These are phyloP conservation scores for Lithospermum erythrorhizon DNA, from an alignment of 257 asterid species.

Conservation along the genomic window DNA sequence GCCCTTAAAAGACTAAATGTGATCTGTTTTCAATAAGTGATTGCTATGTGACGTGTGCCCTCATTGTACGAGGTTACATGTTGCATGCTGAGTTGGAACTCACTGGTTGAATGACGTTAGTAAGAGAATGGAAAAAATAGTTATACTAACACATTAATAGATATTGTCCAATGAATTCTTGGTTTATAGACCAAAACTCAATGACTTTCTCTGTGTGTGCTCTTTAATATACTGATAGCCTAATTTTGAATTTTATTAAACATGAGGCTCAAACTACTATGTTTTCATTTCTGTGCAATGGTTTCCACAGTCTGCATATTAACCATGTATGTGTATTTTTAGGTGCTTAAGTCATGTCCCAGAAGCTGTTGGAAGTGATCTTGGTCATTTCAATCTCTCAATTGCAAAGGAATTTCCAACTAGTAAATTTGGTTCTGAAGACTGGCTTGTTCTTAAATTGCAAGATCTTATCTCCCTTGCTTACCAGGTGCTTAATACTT, in stretches of 20 bases:
- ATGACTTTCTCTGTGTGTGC: not conserved
- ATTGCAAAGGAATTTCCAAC: constrained; percentile 53
- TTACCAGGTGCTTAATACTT: constrained; percentile 65
- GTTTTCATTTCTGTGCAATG: not conserved
- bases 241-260: too few relatives aligned
- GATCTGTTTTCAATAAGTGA: too few relatives aligned
- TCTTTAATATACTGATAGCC: not conserved
- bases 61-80: too few relatives aligned
- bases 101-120: not conserved
- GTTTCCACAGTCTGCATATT: constrained; percentile 7
- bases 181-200: not conserved
- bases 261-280: not conserved
- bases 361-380: constrained; percentile 79
- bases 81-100: too few relatives aligned
- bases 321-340: constrained; percentile 17
- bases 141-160: not conserved
- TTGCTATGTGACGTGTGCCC: too few relatives aligned
- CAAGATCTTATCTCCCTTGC: constrained; percentile 96
- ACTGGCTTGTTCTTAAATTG: constrained; percentile 88
- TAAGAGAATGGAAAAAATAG: not conserved
- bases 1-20: too few relatives aligned
- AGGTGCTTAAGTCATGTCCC: constrained; percentile 97
- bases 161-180: not conserved
- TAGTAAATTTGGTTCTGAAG: constrained; percentile 39
- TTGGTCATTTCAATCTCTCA: constrained; percentile 81